Evolutionary conservation across 306 rosid species (phyloP), one percentile per base, ranked within the genome.

Genomic region (Ceratonia siliqua): DNA sequence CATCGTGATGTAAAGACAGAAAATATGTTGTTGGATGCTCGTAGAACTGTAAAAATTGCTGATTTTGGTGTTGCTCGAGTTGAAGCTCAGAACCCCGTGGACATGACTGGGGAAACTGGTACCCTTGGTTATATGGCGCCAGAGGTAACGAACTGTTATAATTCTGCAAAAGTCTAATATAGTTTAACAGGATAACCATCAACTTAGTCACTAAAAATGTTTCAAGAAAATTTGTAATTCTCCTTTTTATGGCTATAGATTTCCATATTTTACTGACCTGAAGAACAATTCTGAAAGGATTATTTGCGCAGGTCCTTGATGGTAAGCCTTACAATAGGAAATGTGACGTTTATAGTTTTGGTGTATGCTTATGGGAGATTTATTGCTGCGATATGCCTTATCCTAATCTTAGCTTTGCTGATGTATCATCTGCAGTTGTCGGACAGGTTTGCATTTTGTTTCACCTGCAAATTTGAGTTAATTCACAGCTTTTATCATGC

Each of bases 111-210:
- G 39, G 97, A 90, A 85, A 91, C 95, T 68, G 97, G 98, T 68
- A 93, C 98, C 70, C 93, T 86, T 50, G 90, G 95, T 35, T 93
- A 93, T 75, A 93, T 93, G 98, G 95, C 98, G 20, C 98, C 98
- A 20, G 98, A 93, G 98, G 98, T 90, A 82, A 12, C 63, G 15
- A n/a, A 7, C 45, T 10, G 8, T 2, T 39, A 8, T 39, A 8
- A 59, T 38, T 32, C 20, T 32, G 15, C 14, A 30, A 7, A 58
- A 17, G 5, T 43, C 49, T 43, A 14, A 43, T 13, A 1, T 11
- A 8, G 12, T 56, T 2, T 54, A n/a, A n/a, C n/a, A n/a, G n/a
- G n/a, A 28, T 28, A 14, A 58, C 6, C 24, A 14, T n/a, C 65
- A 15, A 7, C 65, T 6, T 36, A n/a, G 15, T 58, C 65, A 58